Conservation (phyloP, 2,329 filamentous ascomycete species). For the Parasarocladium wereldwijsianum region DNA sequence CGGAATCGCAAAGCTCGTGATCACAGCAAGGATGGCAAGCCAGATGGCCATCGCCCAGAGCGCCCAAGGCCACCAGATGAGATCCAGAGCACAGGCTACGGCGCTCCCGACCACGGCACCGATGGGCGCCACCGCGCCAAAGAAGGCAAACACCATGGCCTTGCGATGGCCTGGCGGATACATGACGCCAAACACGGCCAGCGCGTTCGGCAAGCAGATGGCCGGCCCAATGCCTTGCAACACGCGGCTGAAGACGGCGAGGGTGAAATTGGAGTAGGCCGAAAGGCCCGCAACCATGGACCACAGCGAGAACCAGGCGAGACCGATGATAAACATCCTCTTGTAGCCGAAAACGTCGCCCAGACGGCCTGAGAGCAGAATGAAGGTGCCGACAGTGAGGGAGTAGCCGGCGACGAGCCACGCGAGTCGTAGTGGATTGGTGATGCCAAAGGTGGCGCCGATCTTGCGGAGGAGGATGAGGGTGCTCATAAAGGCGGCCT, state of each 20-base stretch:
- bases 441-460: conserved; percentile 28
- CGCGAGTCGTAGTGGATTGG: conserved; percentile 26
- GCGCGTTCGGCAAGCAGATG: conserved; percentile 45
- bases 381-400: conserved; percentile 40
- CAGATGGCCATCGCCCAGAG: conserved; percentile 26
- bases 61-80: conserved; percentile 32
- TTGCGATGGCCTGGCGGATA: conserved; percentile 43
- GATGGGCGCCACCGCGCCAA: conserved; percentile 29
- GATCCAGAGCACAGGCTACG: conserved; percentile 24
- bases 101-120: conserved; percentile 27
- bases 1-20: conserved; percentile 21
- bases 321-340: conserved; percentile 35
- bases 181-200: conserved; percentile 44
- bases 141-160: conserved; percentile 41
- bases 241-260: conserved; percentile 36
- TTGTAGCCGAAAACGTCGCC: conserved; percentile 45
- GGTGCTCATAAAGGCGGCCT: conserved; percentile 17
- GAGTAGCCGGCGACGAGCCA: conserved; percentile 45
- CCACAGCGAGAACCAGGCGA: conserved; percentile 39
- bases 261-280: conserved; percentile 21
- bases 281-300: conserved; percentile 30
- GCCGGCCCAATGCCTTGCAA: conserved; percentile 49
- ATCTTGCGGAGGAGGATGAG: conserved; percentile 34
- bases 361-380: conserved; percentile 39
- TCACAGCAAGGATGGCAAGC: conserved; percentile 16